Conservation (phyloP, 768 basidiomycete species). For the Russula emetica region DNA sequence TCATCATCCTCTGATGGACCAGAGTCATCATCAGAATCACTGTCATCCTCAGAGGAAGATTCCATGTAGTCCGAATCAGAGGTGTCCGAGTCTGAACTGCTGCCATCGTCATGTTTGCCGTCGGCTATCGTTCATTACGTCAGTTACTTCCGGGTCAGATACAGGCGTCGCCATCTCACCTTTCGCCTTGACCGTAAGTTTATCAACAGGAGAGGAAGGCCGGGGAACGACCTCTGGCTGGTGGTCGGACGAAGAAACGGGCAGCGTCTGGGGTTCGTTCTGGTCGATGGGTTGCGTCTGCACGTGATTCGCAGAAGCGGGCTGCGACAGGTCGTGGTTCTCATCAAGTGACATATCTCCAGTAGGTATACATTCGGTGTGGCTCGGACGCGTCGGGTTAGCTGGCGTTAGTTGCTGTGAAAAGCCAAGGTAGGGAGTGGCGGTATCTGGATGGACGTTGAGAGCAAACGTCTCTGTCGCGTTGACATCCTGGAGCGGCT, state of each 20-base stretch:
- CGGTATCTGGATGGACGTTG: neutral
- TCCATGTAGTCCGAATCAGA: constrained; percentile 6
- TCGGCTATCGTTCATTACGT: neutral
- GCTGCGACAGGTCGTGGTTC: neutral
- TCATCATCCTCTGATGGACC: constrained; percentile 8
- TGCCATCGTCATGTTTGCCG: neutral
- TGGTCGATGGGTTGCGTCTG: neutral
- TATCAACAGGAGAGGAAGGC: neutral
- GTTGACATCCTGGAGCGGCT: neutral
- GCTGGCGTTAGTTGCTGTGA: neutral
- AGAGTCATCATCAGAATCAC: constrained; percentile 13
- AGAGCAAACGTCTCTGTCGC: neutral
- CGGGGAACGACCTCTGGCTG: neutral
- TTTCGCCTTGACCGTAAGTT: neutral
- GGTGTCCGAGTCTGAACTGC: neutral
- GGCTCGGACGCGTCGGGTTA: neutral
- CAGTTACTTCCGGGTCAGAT: neutral
- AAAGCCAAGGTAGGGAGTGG: constrained; percentile 1
- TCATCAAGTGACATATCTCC: neutral
- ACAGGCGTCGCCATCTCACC: neutral
- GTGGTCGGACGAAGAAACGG: neutral
- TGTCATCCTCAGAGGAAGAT: constrained; percentile 10
- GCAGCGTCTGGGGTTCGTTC: neutral
- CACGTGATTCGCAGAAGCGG: neutral
- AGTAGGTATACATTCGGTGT: neutral